These are phyloP conservation scores for Meripilus lineatus DNA, from an alignment of 1,284 basidiomycete species.

Conservation along the genomic window DNA sequence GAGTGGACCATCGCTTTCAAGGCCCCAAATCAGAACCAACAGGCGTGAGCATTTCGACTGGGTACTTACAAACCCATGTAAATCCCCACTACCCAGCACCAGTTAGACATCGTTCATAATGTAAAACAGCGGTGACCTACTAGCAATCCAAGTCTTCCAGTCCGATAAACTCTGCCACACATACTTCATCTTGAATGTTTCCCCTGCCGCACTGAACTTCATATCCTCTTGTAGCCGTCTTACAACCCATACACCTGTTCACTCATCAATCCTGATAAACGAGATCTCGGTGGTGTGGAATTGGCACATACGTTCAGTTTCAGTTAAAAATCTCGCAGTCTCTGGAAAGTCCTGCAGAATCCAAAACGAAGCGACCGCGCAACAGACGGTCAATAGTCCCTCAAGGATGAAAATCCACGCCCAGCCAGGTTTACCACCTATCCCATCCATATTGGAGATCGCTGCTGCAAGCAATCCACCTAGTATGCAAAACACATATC, in stretches of 20 bases:
- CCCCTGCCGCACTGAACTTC: constrained; percentile 45
- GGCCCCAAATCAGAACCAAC: neutral
- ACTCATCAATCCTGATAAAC: neutral
- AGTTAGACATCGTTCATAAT: neutral
- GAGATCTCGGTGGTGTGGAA: neutral
- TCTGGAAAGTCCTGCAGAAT: constrained; percentile 58
- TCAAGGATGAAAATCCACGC: constrained; percentile 77
- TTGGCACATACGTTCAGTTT: constrained; percentile 37
- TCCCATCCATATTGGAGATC: constrained; percentile 63
- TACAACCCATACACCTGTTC: constrained; percentile 40
- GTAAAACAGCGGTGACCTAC: constrained; percentile 21
- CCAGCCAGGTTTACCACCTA: constrained; percentile 57
- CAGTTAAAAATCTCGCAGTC: constrained; percentile 50
- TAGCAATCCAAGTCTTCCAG: constrained; percentile 49
- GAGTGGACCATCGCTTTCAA: constrained; percentile 40
- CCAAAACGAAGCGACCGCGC: constrained; percentile 47
- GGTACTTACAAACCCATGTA: constrained; percentile 40
- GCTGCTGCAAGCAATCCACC: constrained; percentile 61
- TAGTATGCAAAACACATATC: constrained; percentile 17
- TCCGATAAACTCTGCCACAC: constrained; percentile 44
- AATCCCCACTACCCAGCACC: constrained; percentile 33
- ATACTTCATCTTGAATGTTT: constrained; percentile 40
- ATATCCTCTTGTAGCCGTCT: constrained; percentile 42
- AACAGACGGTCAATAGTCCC: constrained; percentile 61
- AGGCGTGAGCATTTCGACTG: neutral